These are phyloP conservation scores for Zymoseptoria crescenta DNA, from an alignment of 2,329 filamentous ascomycete genomes.

Conservation along the genomic window DNA sequence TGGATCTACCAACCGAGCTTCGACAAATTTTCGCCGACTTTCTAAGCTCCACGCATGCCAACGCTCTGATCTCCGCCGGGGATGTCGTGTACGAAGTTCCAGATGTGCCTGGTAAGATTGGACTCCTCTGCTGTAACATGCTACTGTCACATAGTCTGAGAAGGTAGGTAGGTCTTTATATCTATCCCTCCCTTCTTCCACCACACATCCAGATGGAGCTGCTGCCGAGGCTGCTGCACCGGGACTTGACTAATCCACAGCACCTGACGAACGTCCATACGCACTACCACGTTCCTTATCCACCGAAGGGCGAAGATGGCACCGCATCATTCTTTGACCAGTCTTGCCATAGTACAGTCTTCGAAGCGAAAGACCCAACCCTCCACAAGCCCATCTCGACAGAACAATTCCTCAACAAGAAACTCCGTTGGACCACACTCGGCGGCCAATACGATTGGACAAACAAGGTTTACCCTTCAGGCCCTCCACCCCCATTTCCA, in stretches of 20 bases:
- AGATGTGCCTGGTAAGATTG: conserved; percentile 56
- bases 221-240: conserved; percentile 66
- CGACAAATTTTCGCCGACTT: conserved; percentile 15
- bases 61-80: neutral
- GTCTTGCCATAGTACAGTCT: conserved; percentile 23
- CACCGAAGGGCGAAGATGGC: conserved; percentile 23
- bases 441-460: conserved; percentile 98
- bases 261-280: conserved; percentile 89
- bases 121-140: neutral
- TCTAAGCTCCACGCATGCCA: neutral
- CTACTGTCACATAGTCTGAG: conserved; percentile 16
- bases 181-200: conserved; percentile 69
- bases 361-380: conserved; percentile 56
- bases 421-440: conserved; percentile 87
- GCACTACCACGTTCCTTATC: conserved; percentile 66
- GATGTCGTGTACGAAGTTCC: conserved; percentile 49
- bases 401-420: conserved; percentile 64
- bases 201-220: conserved; percentile 59
- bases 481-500: conserved; percentile 65
- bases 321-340: conserved; percentile 51
- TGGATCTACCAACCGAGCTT: conserved; percentile 9
- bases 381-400: conserved; percentile 69
- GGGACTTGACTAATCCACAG: conserved; percentile 61
- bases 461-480: conserved; percentile 66
- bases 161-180: conserved; percentile 54